Percentiles rank a stretch among this genome's conserved stretches.
These are phyloP conservation scores for Aspergillus haitiensis DNA, from an alignment of 495 filamentous ascomycete species.

Conservation along the genomic window DNA sequence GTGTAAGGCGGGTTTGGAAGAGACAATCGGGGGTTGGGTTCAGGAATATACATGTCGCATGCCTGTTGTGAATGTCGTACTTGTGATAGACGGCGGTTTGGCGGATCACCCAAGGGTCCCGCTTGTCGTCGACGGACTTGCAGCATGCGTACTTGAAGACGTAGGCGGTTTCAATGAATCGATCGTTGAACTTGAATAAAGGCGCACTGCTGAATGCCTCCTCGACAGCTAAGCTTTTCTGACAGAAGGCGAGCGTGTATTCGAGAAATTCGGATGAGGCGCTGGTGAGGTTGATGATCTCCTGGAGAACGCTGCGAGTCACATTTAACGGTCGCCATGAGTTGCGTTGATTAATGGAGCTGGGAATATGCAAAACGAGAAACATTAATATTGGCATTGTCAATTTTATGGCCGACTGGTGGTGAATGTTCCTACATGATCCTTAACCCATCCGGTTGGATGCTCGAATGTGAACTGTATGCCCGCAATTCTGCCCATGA, in stretches of 20 bases:
- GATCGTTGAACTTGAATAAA: constrained; percentile 21
- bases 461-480: neutral
- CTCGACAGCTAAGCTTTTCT: constrained; percentile 38
- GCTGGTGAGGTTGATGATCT: constrained; percentile 28
- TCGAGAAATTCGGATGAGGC: constrained; percentile 37
- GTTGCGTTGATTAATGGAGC: constrained; percentile 45
- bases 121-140: constrained; percentile 28
- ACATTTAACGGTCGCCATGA: constrained; percentile 45
- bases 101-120: constrained; percentile 41
- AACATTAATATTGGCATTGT: neutral
- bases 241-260: constrained; percentile 40
- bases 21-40: constrained; percentile 35
- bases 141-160: constrained; percentile 43
- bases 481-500: constrained; percentile 5
- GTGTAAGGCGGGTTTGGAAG: constrained; percentile 28
- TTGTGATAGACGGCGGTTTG: constrained; percentile 48
- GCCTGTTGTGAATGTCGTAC: constrained; percentile 28
- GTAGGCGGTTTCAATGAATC: constrained; percentile 38
- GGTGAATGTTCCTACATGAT: constrained; percentile 30
- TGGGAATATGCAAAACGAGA: constrained; percentile 13
- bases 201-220: constrained; percentile 35
- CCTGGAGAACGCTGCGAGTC: constrained; percentile 34
- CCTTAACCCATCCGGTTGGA: constrained; percentile 18
- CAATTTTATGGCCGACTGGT: neutral
- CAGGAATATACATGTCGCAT: constrained; percentile 37